Conservation (phyloP, 192 early-diverging fungal genomes). For the Umbelopsis isabellina region DNA sequence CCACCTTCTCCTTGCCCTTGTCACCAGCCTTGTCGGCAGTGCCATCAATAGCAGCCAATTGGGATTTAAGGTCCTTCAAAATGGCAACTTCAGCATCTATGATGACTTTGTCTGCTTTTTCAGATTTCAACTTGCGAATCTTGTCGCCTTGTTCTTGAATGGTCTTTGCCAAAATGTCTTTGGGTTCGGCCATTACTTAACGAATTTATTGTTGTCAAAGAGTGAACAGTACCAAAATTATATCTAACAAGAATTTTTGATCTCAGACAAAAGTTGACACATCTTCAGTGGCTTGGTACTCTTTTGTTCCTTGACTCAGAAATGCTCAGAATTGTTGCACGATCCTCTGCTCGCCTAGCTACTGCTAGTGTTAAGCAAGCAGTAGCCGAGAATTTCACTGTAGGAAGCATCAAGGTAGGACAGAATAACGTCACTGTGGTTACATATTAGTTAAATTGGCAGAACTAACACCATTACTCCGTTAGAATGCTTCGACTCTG, state of each 20-base stretch:
- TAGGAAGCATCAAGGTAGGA: slow-evolving; percentile 20
- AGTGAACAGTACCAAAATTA: neutral
- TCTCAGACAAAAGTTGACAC: slow-evolving; percentile 15
- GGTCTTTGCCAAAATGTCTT: slow-evolving; percentile 25
- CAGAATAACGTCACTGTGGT: neutral
- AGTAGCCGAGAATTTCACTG: neutral
- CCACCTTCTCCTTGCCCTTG: slow-evolving; percentile 44
- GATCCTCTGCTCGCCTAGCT: slow-evolving; percentile 11
- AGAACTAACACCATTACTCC: neutral
- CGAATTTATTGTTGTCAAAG: slow-evolving; percentile 5
- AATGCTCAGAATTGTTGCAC: slow-evolving; percentile 27
- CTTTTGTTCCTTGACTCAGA: slow-evolving; percentile 10
- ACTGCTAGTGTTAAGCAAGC: slow-evolving; percentile 1
- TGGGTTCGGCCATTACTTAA: slow-evolving; percentile 34
- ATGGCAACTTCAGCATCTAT: slow-evolving; percentile 62
- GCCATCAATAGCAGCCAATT: slow-evolving; percentile 49
- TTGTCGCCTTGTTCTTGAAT: slow-evolving; percentile 64
- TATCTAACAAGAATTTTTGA: neutral
- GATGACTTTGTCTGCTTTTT: slow-evolving; percentile 57
- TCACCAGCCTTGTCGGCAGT: slow-evolving; percentile 9
- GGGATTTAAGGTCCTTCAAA: slow-evolving; percentile 64
- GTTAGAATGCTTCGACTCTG: slow-evolving; percentile 2
- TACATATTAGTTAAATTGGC: neutral
- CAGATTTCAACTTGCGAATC: slow-evolving; percentile 64
- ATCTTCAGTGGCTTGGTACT: slow-evolving; percentile 4